A percentile compares a stretch with the other conserved stretches of the same genome.
These are phyloP conservation scores for Pneumocystis oryctolagi DNA, from an alignment of 1,139 yeast genomes.

Conservation along the genomic window DNA sequence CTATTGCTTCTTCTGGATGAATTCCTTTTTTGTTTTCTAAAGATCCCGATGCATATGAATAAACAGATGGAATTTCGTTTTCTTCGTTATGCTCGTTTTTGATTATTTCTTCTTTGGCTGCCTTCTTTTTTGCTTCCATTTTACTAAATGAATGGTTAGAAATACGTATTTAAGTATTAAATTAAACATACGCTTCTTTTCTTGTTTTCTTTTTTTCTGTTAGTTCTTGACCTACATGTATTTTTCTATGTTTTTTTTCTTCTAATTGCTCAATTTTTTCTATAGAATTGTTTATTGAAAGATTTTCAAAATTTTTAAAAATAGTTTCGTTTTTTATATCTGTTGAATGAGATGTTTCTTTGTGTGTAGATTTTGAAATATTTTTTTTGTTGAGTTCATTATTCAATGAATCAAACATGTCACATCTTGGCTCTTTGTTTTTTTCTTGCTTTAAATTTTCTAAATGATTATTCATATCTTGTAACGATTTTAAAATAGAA, in stretches of 20 bases:
- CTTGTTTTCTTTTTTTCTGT: not conserved
- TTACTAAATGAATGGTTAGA: not conserved
- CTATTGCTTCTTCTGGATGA: slow-evolving; percentile 12
- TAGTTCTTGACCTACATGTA: slow-evolving; percentile 2
- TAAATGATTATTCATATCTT: not conserved
- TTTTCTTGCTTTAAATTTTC: not conserved
- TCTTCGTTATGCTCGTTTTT: not conserved
- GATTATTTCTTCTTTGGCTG: not conserved
- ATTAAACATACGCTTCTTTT: not conserved
- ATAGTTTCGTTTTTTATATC: not conserved
- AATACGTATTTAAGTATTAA: not conserved
- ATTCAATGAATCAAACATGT: not conserved
- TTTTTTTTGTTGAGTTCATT: not conserved
- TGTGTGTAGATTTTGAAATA: not conserved
- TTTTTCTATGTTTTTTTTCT: slow-evolving; percentile 6
- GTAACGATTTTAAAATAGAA: not conserved
- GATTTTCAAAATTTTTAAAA: slow-evolving; percentile 1
- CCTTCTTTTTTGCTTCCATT: not conserved
- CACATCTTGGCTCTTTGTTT: not conserved
- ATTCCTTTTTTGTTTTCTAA: slow-evolving; percentile 9
- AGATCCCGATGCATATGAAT: slow-evolving; percentile 13
- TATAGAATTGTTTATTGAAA: slow-evolving; percentile 4
- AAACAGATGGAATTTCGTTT: slow-evolving; percentile 4
- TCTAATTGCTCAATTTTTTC: slow-evolving; percentile 3
- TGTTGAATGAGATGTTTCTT: slow-evolving; percentile 3